Conservation (phyloP, 371 early-diverging fungal species). For the Amoeboaphelidium occidentale region DNA sequence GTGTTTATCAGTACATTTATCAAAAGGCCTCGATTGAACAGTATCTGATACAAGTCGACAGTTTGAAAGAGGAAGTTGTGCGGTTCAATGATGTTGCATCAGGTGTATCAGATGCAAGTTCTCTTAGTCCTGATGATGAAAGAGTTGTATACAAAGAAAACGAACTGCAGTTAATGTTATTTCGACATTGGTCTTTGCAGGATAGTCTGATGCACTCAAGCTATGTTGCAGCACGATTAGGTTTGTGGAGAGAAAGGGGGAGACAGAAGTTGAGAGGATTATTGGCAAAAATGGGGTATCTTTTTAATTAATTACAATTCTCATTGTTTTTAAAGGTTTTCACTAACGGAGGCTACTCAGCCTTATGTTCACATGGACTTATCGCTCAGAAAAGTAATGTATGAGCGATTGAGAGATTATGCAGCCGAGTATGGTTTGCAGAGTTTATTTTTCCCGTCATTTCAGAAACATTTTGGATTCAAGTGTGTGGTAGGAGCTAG, state of each 20-base stretch:
- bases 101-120: no score
- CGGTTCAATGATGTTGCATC: no score
- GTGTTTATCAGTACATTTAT: no score
- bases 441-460: conserved; percentile 48
- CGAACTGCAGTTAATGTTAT: conserved; percentile 56
- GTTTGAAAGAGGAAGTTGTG: no score
- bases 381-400: conserved; percentile 34
- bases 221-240: conserved; percentile 55
- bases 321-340: conserved; percentile 18
- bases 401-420: conserved; percentile 30
- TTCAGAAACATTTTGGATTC: conserved; percentile 52
- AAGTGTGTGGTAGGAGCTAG: conserved; percentile 40
- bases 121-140: no score
- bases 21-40: no score
- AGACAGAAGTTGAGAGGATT: conserved; percentile 41
- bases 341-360: conserved; percentile 35
- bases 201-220: conserved; percentile 61
- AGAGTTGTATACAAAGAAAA: conserved; percentile 15
- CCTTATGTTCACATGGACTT: conserved; percentile 53
- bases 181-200: conserved; percentile 72
- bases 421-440: conserved; percentile 51
- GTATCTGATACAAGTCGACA: no score
- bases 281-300: conserved; percentile 65
- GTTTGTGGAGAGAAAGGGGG: conserved; percentile 61
- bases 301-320: background rate